phyloP scores from a whole-genome alignment of 192 early-diverging fungal species.

The Phlyctochytrium bullatum region DNA sequence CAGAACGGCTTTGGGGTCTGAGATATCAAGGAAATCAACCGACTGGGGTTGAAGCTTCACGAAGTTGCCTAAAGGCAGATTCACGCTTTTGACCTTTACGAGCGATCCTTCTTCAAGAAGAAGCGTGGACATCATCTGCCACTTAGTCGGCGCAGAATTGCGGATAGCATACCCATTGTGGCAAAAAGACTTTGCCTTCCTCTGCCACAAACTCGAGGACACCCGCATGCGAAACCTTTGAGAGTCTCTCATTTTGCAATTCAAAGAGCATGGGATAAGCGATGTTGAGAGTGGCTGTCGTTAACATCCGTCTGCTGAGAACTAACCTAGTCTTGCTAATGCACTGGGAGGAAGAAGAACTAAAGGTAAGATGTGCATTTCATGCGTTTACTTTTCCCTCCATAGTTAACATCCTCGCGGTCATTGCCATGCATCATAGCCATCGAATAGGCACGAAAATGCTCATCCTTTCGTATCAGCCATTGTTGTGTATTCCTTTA shows the following conservation, averaged over 20 bases:
- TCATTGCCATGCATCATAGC: constrained; percentile 71
- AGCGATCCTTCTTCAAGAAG: constrained; percentile 71
- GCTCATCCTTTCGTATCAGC: no score
- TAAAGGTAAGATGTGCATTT: constrained; percentile 25
- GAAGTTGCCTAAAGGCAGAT: constrained; percentile 77
- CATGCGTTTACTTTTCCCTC: constrained; percentile 71
- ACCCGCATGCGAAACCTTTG: constrained; percentile 81
- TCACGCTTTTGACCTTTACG: constrained; percentile 74
- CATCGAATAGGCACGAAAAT: constrained; percentile 67
- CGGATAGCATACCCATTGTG: constrained; percentile 80
- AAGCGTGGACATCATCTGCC: constrained; percentile 93
- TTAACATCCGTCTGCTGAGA: constrained; percentile 23
- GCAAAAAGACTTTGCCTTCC: constrained; percentile 92
- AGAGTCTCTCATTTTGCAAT: constrained; percentile 56
- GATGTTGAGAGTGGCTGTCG: constrained; percentile 71
- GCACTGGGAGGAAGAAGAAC: constrained; percentile 79
- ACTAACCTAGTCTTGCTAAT: constrained; percentile 61
- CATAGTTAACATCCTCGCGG: constrained; percentile 68
- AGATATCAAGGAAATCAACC: constrained; percentile 93
- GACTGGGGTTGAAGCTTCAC: constrained; percentile 98
- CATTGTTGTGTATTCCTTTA: no score
- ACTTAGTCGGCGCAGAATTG: not conserved
- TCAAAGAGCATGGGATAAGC: constrained; percentile 92
- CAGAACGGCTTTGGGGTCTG: constrained; percentile 93
- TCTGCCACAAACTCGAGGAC: constrained; percentile 98